Evolutionary conservation across 805 yeast species (phyloP), one percentile per base, ranked within the genome.

Genomic region (Cephaloascus fragrans): DNA sequence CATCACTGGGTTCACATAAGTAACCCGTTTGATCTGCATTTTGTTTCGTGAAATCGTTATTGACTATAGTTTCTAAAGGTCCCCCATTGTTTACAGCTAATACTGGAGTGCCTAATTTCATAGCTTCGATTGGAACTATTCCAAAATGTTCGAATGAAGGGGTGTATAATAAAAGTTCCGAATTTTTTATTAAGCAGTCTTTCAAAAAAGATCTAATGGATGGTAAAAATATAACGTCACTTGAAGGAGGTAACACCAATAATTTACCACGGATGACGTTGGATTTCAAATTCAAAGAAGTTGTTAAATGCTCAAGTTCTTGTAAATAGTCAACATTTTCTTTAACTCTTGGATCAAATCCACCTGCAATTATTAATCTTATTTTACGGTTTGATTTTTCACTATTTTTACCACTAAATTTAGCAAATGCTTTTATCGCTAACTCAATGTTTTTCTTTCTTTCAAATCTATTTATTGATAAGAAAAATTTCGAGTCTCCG

Each of bases 91-190:
- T 77, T 4, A 82, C 80, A 0, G 96, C 96, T 38, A 93, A 61
- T 0, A 89, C 96, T 0, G 95, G 87, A 0, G 81, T 80, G 20
- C 84, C 82, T 41, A 75, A 68, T 36, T 81, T 70, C 97, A 93
- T 89, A 10, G 96, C 89, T 56, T 93, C 98, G 14, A 93, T 69
- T 1, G 99, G 99, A 8, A 93, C 99, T 46, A 93, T 93, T 12
- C 99, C 99, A 55, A 93, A 93, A 61, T 93, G 99, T 57, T 93
- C 98, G 49, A 73, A 73, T 0, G 83, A 69, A 3, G 99, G 98
- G 0, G 99, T 93, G 54, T 93, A 93, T 35, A 89, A 60, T 18
- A 93, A 66, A 40, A 83, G 48, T 36, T 71, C 69, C 2, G 89
- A 69, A 8, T 64, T 57, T 31, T 69, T 55, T 26, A 93, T 61